Conservation (phyloP, 2,329 filamentous ascomycete species). For the Alternaria tenuissima region DNA sequence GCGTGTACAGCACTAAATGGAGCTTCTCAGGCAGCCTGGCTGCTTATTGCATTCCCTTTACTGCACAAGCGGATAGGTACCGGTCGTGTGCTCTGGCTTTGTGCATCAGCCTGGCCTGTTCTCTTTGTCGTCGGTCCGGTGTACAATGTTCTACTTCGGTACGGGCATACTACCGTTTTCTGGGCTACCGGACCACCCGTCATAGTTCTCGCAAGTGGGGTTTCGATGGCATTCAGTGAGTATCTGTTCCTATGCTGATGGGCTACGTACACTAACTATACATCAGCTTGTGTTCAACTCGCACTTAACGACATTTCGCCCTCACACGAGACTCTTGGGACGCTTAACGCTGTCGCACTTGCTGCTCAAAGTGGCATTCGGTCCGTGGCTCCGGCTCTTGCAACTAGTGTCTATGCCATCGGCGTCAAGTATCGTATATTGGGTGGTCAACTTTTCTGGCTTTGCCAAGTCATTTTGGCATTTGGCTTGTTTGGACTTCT, state of each 20-base stretch:
- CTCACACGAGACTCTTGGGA: conserved; percentile 69
- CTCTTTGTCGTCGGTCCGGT: conserved; percentile 66
- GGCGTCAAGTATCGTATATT: conserved; percentile 70
- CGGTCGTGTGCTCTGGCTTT: conserved; percentile 68
- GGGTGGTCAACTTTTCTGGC: conserved; percentile 71
- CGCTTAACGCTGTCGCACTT: conserved; percentile 74
- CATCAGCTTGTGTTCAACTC: conserved; percentile 69
- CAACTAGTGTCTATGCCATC: conserved; percentile 72
- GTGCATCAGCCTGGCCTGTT: conserved; percentile 67
- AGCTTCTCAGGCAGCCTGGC: conserved; percentile 73
- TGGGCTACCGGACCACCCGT: conserved; percentile 60
- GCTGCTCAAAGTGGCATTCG: conserved; percentile 69
- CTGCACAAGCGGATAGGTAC: conserved; percentile 73
- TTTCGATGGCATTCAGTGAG: conserved; percentile 56
- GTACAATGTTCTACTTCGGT: conserved; percentile 65
- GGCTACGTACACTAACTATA: conserved; percentile 11
- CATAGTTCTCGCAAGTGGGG: conserved; percentile 7
- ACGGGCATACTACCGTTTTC: conserved; percentile 59
- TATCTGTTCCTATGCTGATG: not conserved
- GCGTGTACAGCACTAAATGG: conserved; percentile 71
- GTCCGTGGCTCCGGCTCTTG: conserved; percentile 70
- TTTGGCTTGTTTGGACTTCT: conserved; percentile 26
- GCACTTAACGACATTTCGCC: conserved; percentile 78
- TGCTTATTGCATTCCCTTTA: conserved; percentile 73
- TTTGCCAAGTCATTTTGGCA: conserved; percentile 57